These are phyloP conservation scores for Sporothrix pseudoabietina DNA, from an alignment of 2,329 filamentous ascomycete species.

Conservation along the genomic window DNA sequence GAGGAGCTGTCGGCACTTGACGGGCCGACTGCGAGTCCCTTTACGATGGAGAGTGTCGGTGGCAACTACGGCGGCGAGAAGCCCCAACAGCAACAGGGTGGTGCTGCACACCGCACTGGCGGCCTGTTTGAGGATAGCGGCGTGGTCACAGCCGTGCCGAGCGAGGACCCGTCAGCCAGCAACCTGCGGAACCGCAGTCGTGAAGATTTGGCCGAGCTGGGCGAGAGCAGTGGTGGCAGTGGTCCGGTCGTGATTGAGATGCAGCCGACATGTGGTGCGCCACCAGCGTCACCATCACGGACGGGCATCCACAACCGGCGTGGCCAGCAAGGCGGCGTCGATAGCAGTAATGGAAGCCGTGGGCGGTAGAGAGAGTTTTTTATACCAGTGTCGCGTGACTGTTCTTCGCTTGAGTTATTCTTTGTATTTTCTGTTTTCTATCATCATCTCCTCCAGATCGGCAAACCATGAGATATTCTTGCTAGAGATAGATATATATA, in stretches of 20 bases:
- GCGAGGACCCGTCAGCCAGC: constrained; percentile 21
- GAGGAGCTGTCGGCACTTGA: constrained; percentile 67
- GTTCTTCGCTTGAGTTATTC: background rate
- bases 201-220: constrained; percentile 33
- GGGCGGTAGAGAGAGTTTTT: background rate
- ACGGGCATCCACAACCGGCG: constrained; percentile 33
- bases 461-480: background rate
- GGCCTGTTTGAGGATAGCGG: constrained; percentile 17
- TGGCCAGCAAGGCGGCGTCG: constrained; percentile 3
- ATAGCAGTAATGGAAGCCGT: constrained; percentile 3
- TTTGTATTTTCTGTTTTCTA: background rate
- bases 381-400: background rate
- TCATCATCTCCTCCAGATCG: background rate
- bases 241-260: constrained; percentile 24
- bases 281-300: background rate
- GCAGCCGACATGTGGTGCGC: constrained; percentile 4
- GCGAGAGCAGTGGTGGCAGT: constrained; percentile 17
- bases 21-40: constrained; percentile 72
- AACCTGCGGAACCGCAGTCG: constrained; percentile 19
- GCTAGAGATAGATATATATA: constrained; percentile 9
- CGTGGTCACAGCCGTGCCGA: constrained; percentile 14
- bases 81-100: background rate
- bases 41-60: constrained; percentile 75
- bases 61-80: constrained; percentile 55
- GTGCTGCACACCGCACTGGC: background rate